Base-by-base conservation (phyloP, 2,329 filamentous ascomycete genomes). In the Hysterium pulicare region DNA sequence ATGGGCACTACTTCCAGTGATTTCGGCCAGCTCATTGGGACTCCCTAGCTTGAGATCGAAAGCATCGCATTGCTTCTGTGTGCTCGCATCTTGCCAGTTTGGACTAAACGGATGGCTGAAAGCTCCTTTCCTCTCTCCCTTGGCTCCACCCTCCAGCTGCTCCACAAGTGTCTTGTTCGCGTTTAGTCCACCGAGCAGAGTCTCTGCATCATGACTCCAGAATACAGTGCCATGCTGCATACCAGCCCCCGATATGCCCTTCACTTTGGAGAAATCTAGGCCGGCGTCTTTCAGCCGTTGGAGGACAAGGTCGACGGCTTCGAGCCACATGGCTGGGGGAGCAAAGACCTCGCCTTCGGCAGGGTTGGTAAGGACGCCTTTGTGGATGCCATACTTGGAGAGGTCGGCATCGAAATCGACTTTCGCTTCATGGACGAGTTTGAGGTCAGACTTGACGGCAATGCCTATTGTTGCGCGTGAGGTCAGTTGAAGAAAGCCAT, bases 191-290 rank as follows among this genome's bases (percentile, higher is more conserved):
- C 64, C 70, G 33, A 97, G 76, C 33, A 85, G 59, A 6, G 67
- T 59, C 61, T 87, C 85, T 5, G 87, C 90, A 43, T 82, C 71
- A 33, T 72, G 66, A 45, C 79, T 86, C 91, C 91, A 97, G 71
- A 93, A 97, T 21, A 97, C 90, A 64, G 91, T 97, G 24, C 93
- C 93, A 68, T 97, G 93, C 74, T 98, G 93, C 78, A 97, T 94
- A 41, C 93, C 90, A 13, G 91, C 90, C 49, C 90, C 93, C 58
- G 87, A 91, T 54, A 98, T 78, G 22, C 88, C 91, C 59, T 79
- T 82, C 50, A 98, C 82, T 39, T 80, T 79, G 40, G 76, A 70
- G 57, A 96, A 84, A 53, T 90, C 84, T 42, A 88, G 78, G 1
- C 83, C 82, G 46, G 82, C 78, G 32, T 82, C 76, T 54, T 79